These are phyloP conservation scores for Knufia petricola DNA, from an alignment of 2,329 filamentous ascomycete species.

Conservation along the genomic window DNA sequence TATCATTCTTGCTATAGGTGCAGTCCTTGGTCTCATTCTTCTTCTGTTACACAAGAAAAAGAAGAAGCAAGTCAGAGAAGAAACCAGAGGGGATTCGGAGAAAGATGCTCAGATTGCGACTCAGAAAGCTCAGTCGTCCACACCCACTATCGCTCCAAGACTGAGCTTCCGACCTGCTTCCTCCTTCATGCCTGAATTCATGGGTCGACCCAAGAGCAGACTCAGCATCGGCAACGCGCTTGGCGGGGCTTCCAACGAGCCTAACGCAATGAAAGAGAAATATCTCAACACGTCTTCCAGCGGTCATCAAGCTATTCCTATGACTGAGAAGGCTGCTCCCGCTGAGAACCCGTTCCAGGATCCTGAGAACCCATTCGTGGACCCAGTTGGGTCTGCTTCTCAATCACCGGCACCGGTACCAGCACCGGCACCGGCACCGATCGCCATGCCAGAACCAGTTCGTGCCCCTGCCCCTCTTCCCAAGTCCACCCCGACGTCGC, in stretches of 20 bases:
- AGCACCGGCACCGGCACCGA: slow-evolving; percentile 9
- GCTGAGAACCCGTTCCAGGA: slow-evolving; percentile 17
- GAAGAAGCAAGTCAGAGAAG: slow-evolving; percentile 45
- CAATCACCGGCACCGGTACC: slow-evolving; percentile 20
- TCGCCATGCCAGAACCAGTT: slow-evolving; percentile 15
- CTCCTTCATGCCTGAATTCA: slow-evolving; percentile 65
- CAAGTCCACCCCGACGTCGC: slow-evolving; percentile 45
- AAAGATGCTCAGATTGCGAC: slow-evolving; percentile 40
- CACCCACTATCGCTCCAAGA: slow-evolving; percentile 53
- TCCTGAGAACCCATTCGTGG: slow-evolving; percentile 22
- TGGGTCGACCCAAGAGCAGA: slow-evolving; percentile 22
- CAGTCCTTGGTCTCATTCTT: slow-evolving; percentile 58
- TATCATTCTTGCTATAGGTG: slow-evolving; percentile 58
- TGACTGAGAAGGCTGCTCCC: slow-evolving; percentile 11
- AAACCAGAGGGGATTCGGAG: slow-evolving; percentile 50
- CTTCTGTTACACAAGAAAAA: slow-evolving; percentile 69
- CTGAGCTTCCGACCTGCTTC: slow-evolving; percentile 78
- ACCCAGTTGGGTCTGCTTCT: slow-evolving; percentile 17
- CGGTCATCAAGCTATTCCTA: slow-evolving; percentile 4
- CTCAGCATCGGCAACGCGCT: slow-evolving; percentile 23
- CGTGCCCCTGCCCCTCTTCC: slow-evolving; percentile 27
- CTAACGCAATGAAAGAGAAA: slow-evolving; percentile 9
- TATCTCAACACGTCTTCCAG: slow-evolving; percentile 11
- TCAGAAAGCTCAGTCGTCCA: slow-evolving; percentile 17
- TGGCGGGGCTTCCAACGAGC: slow-evolving; percentile 14